Evolutionary conservation across 352 stramenopile genomes (phyloP).

Genomic region (Globisporangium middletonii): DNA sequence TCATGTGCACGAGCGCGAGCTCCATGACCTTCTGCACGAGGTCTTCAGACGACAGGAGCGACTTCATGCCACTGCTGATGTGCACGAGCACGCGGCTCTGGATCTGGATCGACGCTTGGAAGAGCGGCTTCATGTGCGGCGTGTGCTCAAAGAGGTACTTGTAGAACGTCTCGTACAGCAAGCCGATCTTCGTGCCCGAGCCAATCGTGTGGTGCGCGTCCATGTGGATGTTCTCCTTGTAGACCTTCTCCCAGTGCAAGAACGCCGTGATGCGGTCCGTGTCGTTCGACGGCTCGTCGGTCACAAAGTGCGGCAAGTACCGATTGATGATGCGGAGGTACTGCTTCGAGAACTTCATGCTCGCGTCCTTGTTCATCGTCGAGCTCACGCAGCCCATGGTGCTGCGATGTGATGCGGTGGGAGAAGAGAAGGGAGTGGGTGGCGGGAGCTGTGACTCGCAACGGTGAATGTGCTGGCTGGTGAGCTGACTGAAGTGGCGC

Average conservation of each 20-base stretch:
- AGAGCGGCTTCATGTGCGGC: slow-evolving; percentile 54
- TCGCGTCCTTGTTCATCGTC: slow-evolving; percentile 5
- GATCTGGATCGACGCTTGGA: slow-evolving; percentile 51
- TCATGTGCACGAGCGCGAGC: slow-evolving; percentile 51
- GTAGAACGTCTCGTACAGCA: slow-evolving; percentile 65
- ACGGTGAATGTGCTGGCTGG: not conserved
- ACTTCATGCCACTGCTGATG: slow-evolving; percentile 62
- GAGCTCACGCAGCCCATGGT: slow-evolving; percentile 35
- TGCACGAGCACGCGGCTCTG: slow-evolving; percentile 57
- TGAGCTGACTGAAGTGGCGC: not conserved
- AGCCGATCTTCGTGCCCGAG: slow-evolving; percentile 38
- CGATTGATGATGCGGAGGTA: slow-evolving; percentile 60
- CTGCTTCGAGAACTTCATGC: slow-evolving; percentile 50
- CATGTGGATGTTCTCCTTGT: slow-evolving; percentile 65
- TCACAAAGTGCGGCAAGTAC: slow-evolving; percentile 54
- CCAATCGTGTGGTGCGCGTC: slow-evolving; percentile 35
- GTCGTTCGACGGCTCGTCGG: slow-evolving; percentile 41
- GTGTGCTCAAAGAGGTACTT: slow-evolving; percentile 56
- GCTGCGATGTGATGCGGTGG: not conserved
- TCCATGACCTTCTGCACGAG: slow-evolving; percentile 56
- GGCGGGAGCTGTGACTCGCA: not conserved
- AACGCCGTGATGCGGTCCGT: slow-evolving; percentile 48
- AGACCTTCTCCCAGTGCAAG: slow-evolving; percentile 54
- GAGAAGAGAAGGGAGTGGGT: not conserved
- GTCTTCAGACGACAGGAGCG: slow-evolving; percentile 43